Conservation (phyloP, 768 basidiomycete species). For the Paxillus ammoniavirescens region DNA sequence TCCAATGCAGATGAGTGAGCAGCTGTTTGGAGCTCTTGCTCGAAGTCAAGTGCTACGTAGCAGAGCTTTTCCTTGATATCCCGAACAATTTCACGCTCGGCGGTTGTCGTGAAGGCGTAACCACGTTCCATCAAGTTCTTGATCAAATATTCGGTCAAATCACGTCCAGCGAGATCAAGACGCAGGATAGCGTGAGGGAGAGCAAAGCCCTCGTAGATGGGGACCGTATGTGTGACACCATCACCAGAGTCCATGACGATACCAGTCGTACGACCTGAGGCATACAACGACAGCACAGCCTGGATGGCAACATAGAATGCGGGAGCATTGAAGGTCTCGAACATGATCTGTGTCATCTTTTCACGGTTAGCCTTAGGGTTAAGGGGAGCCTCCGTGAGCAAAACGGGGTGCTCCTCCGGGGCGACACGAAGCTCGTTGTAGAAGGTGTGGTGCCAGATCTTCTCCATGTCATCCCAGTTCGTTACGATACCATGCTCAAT, state of each 20-base stretch:
- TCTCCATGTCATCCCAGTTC: conserved; percentile 99
- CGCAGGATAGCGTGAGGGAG: conserved; percentile 92
- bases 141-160: conserved; percentile 81
- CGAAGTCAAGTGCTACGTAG: conserved; percentile 93
- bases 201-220: conserved; percentile 94
- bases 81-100: conserved; percentile 91
- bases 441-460: conserved; percentile 98
- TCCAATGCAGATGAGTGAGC: conserved; percentile 87
- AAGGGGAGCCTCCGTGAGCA: conserved; percentile 70
- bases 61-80: conserved; percentile 95
- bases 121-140: conserved; percentile 90
- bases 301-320: conserved; percentile 77
- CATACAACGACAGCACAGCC: conserved; percentile 78
- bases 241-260: conserved; percentile 96
- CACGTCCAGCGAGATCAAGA: conserved; percentile 90
- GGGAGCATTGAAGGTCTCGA: conserved; percentile 74
- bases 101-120: conserved; percentile 91
- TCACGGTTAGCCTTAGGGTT: conserved; percentile 74
- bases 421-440: conserved; percentile 81
- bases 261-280: conserved; percentile 92
- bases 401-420: conserved; percentile 72
- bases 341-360: conserved; percentile 81
- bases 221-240: conserved; percentile 94
- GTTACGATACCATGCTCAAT: conserved; percentile 94
- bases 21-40: conserved; percentile 89